Percentiles rank a stretch among this genome's conserved stretches.
Conservation (phyloP, 2,329 filamentous ascomycete genomes). For the Paraconiothyrium brasiliense region DNA sequence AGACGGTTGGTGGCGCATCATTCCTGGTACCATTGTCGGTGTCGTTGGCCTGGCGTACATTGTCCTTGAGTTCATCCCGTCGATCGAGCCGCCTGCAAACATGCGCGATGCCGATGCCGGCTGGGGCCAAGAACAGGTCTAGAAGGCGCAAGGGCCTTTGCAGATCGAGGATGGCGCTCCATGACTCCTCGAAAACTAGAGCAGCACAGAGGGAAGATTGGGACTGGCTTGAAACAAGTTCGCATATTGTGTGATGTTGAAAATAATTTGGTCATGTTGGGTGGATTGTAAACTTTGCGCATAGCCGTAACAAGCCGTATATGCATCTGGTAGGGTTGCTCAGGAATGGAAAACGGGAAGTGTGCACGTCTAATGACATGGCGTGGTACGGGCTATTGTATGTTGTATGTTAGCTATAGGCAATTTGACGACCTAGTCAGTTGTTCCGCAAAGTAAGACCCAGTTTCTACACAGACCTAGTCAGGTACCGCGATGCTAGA, state of each 20-base stretch:
- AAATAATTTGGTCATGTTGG: slow-evolving; percentile 1
- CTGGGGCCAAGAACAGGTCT: slow-evolving; percentile 64
- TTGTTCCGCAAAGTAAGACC: neutral
- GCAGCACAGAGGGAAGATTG: neutral
- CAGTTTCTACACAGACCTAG: neutral
- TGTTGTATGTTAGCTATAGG: slow-evolving; percentile 7
- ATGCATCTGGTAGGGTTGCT: neutral
- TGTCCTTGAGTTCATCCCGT: slow-evolving; percentile 60
- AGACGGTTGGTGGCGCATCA: slow-evolving; percentile 70
- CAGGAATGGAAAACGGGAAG: neutral
- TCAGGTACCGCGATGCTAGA: neutral
- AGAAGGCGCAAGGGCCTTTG: slow-evolving; percentile 26
- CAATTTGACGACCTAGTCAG: neutral
- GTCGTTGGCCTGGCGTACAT: slow-evolving; percentile 80
- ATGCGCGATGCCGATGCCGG: slow-evolving; percentile 64
- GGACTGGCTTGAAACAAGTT: slow-evolving; percentile 25
- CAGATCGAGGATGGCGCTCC: slow-evolving; percentile 38
- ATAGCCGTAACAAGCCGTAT: slow-evolving; percentile 1
- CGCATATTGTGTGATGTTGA: slow-evolving; percentile 20
- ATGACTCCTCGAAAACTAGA: slow-evolving; percentile 31
- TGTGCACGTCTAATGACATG: neutral
- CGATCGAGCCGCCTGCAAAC: slow-evolving; percentile 63
- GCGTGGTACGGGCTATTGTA: slow-evolving; percentile 6
- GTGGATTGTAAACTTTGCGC: slow-evolving; percentile 18
- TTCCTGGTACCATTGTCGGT: slow-evolving; percentile 81